Evolutionary conservation across 345 rosid species (phyloP).

Genomic region (Eucalyptus viminalis): DNA sequence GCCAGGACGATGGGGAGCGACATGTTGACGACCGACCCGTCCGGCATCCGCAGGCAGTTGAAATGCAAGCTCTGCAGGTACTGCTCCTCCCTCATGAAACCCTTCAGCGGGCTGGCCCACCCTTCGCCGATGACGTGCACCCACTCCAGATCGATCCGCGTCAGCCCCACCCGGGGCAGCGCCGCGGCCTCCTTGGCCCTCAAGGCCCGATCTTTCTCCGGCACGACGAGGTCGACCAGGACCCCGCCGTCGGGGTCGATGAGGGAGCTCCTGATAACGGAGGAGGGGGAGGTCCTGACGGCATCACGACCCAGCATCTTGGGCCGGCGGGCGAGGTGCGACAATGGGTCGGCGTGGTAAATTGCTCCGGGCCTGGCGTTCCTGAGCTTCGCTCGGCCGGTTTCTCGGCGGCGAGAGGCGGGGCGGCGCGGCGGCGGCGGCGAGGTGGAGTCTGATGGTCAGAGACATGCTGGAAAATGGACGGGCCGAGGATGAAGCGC

Average conservation of each 20-base stretch:
- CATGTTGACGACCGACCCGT: constrained; percentile 71
- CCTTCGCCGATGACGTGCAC: constrained; percentile 90
- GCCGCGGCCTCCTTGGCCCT: constrained; percentile 48
- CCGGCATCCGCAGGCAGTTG: constrained; percentile 45
- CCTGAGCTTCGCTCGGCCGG: not conserved
- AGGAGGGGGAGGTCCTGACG: not conserved
- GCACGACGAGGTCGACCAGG: constrained; percentile 59
- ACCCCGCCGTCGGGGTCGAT: constrained; percentile 92
- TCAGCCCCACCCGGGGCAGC: constrained; percentile 55
- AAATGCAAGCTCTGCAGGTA: constrained; percentile 89
- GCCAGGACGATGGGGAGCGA: constrained; percentile 96
- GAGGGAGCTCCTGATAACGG: constrained; percentile 36
- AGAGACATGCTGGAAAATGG: constrained; percentile 26
- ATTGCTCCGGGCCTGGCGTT: constrained; percentile 13
- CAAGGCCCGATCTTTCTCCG: constrained; percentile 34
- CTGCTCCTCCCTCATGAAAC: constrained; percentile 93
- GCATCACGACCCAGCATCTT: constrained; percentile 1
- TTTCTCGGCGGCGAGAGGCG: constrained; percentile 1
- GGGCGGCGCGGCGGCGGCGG: constrained; percentile 8
- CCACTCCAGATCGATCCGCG: constrained; percentile 86
- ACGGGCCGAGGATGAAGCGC: not conserved
- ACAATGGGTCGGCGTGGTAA: constrained; percentile 22
- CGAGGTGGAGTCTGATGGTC: constrained; percentile 23
- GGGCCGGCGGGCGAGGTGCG: not conserved
- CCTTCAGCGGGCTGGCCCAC: constrained; percentile 92